Evolutionary conservation across 768 basidiomycete species (phyloP), one percentile per base, ranked within the genome.

Genomic region (Filobasidium floriforme): DNA sequence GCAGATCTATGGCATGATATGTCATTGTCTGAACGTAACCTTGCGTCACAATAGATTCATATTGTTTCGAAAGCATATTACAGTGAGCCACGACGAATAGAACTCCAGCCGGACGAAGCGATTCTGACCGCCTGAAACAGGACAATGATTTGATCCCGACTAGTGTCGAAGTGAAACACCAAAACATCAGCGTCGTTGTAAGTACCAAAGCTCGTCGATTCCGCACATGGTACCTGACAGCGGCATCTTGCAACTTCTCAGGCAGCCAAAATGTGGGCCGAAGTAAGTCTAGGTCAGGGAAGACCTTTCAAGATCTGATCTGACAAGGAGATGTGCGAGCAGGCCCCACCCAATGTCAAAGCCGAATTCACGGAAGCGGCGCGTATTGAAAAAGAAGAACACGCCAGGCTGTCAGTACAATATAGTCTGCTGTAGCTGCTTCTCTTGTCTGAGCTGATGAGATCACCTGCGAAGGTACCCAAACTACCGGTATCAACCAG

Each of bases 191-290:
- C 22, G 75, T 78, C 12, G 73, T 79, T 41, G 77, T 76, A 24
- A 67, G 75, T 69, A 59, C 40, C n/a, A 43, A 37, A 37, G 32
- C 32, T 9, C 32, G 40, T 0, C n/a, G 9, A 32, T 26, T 18
- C 59, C 2, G 4, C 11, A 32, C 40, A 46, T 37, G 32, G 9
- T 37, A 37, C 9, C 32, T 37, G 9, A 37, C 9, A 3, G 9
- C 9, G 32, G 32, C 32, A 9, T 9, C 32, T 4, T 37, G 32
- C 32, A 9, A 37, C 32, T 37, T 49, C n/a, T 22, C 62, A 72
- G 75, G 77, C 73, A 15, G 74, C 75, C 29, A 78, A 78, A 68
- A 78, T 78, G 77, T 78, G 77, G 77, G 63, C 69, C 29, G 77
- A 76, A 54, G 63, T 65, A 52, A 24, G 63, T 29, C 18, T 19